phyloP scores from a whole-genome alignment of 768 basidiomycete genomes.

The Phallus indusiatus region DNA sequence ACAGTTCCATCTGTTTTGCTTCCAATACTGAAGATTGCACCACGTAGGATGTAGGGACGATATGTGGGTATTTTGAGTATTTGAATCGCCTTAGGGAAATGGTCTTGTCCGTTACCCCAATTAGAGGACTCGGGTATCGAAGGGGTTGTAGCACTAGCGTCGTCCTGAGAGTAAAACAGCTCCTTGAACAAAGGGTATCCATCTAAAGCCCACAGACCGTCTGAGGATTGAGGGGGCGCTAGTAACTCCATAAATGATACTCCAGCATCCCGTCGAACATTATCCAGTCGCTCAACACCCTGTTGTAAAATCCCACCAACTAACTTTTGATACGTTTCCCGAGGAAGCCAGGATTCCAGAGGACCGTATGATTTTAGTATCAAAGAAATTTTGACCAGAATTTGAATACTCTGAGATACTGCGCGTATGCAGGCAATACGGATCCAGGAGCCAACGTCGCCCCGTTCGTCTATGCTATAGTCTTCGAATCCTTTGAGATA shows the following conservation, averaged over 20 bases:
- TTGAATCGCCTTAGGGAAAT: constrained; percentile 65
- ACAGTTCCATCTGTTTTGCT: constrained; percentile 84
- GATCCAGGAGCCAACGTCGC: constrained; percentile 95
- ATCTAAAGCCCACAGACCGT: constrained; percentile 40
- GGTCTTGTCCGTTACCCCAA: constrained; percentile 68
- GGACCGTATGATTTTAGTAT: constrained; percentile 21
- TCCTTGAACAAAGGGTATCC: constrained; percentile 37
- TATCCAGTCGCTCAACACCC: constrained; percentile 84
- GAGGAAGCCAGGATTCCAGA: constrained; percentile 54
- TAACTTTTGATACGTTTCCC: constrained; percentile 43
- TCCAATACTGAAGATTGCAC: constrained; percentile 70
- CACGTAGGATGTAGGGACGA: constrained; percentile 51
- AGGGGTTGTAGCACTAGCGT: not conserved
- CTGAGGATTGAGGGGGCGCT: constrained; percentile 22
- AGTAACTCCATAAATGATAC: constrained; percentile 47
- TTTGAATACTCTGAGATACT: constrained; percentile 42
- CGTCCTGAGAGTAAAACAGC: constrained; percentile 30
- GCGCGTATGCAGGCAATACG: constrained; percentile 70
- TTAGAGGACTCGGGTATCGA: constrained; percentile 28
- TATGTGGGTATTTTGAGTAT: constrained; percentile 56
- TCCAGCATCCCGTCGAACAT: constrained; percentile 77
- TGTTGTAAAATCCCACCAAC: constrained; percentile 75
- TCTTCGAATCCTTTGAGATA: constrained; percentile 67
- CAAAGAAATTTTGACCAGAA: constrained; percentile 37
- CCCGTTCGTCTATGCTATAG: constrained; percentile 89